Evolutionary conservation across 2,329 filamentous ascomycete genomes (phyloP), one percentile per base, ranked within the genome.

Genomic region (Diaporthe sp.): DNA sequence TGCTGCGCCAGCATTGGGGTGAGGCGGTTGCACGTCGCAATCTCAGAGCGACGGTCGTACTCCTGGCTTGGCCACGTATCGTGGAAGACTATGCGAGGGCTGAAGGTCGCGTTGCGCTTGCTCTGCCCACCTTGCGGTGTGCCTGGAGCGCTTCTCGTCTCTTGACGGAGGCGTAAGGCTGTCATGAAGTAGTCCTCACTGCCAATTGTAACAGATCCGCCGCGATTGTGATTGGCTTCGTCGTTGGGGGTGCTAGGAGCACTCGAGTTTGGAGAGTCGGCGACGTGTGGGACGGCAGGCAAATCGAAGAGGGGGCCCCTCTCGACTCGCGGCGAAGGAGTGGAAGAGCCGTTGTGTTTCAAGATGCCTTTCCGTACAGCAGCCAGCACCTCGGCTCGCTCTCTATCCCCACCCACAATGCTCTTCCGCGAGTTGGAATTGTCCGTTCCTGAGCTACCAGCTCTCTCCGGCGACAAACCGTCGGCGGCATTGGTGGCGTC

Each of bases 1-100:
- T 99, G 97, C 85, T 99, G 97, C 59, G 97, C 97, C 77, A 99
- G 90, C 90, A 98, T 96, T 17, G 97, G 97, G 65, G 97, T 99
- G 78, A 99, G 88, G 78, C 96, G 94, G 82, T 99, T 99, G 91
- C 97, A 99, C 1, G 97, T 99, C 15, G 97, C 96, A 85, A 98
- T 94, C 75, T 99, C 97, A 71, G 97, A 97, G 71, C 97, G 92
- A 76, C 97, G 94, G 83, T 99, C 97, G 81, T 99, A 99, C 83
- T 99, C 97, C 79, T 94, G 93, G 81, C 93, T 94, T 3, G 96
- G 95, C 95, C 96, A 99, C 10, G 96, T 98, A 81, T 99, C 97
- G 82, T 98, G 92, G 82, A 98, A 98, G 76, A 98, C 92, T 69
- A 98, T 95, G 53, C 96, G 92, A 61, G 96, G 96, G 80, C 95